Evolutionary conservation across 164 flowering plant species (phyloP).

Genomic region (Nymphaea colorata): DNA sequence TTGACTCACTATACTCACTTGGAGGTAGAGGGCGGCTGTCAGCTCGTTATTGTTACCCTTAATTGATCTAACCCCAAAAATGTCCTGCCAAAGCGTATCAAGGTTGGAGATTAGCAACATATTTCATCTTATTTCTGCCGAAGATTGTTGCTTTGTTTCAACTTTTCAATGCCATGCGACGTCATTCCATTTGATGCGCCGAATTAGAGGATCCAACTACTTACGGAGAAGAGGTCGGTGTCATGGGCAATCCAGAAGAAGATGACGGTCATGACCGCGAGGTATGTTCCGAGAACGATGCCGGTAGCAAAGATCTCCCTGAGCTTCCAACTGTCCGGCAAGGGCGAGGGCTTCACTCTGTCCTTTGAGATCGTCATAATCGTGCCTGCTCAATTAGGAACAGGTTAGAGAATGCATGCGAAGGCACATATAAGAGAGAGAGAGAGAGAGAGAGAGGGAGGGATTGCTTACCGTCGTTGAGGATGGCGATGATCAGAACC

Average conservation of each 20-base stretch:
- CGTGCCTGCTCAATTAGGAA: conserved; percentile 4
- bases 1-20: conserved; percentile 23
- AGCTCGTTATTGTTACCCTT: conserved; percentile 11
- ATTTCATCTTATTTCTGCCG: too few species aligned
- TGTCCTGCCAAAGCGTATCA: conserved; percentile 8
- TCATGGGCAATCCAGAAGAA: conserved; percentile 24
- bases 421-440: neutral
- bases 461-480: conserved; percentile 19
- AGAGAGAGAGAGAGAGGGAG: too few species aligned
- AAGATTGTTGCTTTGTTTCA: too few species aligned
- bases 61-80: conserved; percentile 16
- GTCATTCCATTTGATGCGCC: too few species aligned
- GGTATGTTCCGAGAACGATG: conserved; percentile 25
- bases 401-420: neutral
- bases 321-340: conserved; percentile 35
- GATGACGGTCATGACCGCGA: conserved; percentile 24
- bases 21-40: conserved; percentile 18
- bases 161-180: too few species aligned
- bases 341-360: conserved; percentile 28
- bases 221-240: conserved; percentile 23
- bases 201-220: neutral
- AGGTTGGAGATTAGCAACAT: neutral
- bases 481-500: conserved; percentile 29
- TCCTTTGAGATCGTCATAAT: conserved; percentile 37
- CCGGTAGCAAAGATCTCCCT: conserved; percentile 34